Base-by-base conservation (phyloP, 2,329 filamentous ascomycete genomes). In the Aspergillaceae sp. region DNA sequence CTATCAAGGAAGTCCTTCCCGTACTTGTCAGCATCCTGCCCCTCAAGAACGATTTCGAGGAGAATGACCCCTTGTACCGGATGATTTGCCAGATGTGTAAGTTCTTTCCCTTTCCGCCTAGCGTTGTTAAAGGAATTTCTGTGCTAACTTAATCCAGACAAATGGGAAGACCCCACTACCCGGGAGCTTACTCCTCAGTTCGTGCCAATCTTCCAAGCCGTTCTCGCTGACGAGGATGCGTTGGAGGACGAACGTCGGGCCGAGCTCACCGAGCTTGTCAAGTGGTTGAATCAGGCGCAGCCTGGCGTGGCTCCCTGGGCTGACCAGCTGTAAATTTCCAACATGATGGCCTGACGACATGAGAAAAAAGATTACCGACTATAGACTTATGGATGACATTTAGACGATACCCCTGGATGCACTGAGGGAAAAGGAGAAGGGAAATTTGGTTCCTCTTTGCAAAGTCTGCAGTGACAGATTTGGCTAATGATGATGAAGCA, bases 61-160 rank as follows among this genome's bases (percentile, higher is more conserved):
- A 97, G 79, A 97, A 98, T 71, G 87, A 87, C 59, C 89, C 92
- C 6, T 83, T 97, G 49, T 98, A 85, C 72, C 79, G 85, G 66
- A 94, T 90, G 80, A 84, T 98, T 60, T 84, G 87, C 67, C 83
- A 86, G 68, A 78, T 97, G 53, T 96, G 81, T 85, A 75, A 74
- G 82, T 78, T 32, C 27, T 33, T 29, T 30, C 32, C 42, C 26
- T 4, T 38, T 27, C 26, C 30, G 6, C 8, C 9, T 4, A 32
- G 28, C 19, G 30, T 10, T 37, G 32, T 27, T 7, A 2, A 37
- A 41, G 28, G 7, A 32, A 27, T 10, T n/a, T 5, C 9, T 32
- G 4, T 19, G 11, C 51, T 60, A 57, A 59, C 47, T 32, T 33
- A 3, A 26, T 19, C n/a, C 46, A 66, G 63, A 74, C 60, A 72